These are phyloP conservation scores for Ulvella scutata DNA, from an alignment of 139 green algal species.

Conservation along the genomic window DNA sequence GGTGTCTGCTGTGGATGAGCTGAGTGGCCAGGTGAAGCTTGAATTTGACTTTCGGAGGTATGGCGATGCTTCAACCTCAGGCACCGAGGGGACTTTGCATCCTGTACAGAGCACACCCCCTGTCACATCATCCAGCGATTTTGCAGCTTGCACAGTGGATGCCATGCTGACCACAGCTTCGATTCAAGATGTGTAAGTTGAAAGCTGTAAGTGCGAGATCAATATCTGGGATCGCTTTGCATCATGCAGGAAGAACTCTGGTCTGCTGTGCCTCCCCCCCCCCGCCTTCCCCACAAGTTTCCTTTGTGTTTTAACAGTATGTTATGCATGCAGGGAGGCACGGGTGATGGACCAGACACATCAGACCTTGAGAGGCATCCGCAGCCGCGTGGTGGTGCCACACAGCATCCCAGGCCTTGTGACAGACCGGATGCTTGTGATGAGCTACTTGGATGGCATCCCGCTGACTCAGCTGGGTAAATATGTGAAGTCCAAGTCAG, in stretches of 20 bases:
- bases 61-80: too few species aligned
- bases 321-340: slow-evolving; percentile 44
- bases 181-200: not conserved
- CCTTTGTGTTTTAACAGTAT: not conserved
- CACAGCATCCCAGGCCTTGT: slow-evolving; percentile 55
- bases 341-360: slow-evolving; percentile 73
- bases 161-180: too few species aligned
- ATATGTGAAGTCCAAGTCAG: not conserved
- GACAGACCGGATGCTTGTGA: slow-evolving; percentile 64
- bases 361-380: slow-evolving; percentile 35
- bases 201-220: not conserved
- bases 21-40: slow-evolving; percentile 64
- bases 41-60: slow-evolving; percentile 79
- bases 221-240: not conserved
- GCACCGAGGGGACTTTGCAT: too few species aligned
- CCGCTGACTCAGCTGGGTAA: slow-evolving; percentile 21
- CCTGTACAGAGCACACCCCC: too few species aligned
- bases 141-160: too few species aligned
- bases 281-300: not conserved
- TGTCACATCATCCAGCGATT: too few species aligned
- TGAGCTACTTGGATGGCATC: slow-evolving; percentile 76
- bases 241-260: not conserved
- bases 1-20: slow-evolving; percentile 75
- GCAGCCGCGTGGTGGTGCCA: slow-evolving; percentile 42
- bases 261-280: not conserved